Base-by-base conservation (phyloP, 306 rosid genomes). In the Cercis canadensis region DNA sequence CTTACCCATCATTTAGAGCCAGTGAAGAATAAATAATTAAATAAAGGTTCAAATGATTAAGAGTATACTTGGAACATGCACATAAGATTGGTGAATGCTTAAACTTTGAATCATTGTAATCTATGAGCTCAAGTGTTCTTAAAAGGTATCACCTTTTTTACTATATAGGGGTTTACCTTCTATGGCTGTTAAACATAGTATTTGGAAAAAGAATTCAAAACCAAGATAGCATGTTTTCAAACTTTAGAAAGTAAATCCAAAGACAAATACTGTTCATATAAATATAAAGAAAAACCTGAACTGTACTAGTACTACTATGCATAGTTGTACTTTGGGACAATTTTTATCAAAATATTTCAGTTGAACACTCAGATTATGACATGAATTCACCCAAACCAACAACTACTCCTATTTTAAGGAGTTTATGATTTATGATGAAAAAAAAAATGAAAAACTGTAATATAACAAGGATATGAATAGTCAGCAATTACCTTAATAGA, bases 401-500 rank as follows among this genome's bases (percentile, higher is more conserved):
- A 14, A 18, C 14, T 24, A 19, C 39, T 5, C 18, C 18, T 31
- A 5, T 51, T 21, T 58, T 19, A 19, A 41, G 6, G 16, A 78
- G 32, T 16, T 58, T 52, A 32, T 54, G 31, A 51, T 5, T 32
- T 17, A 24, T 37, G 43, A 37, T 8, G 8, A 37, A 4, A 29
- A 53, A 9, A 4, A 53, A 54, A 58, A 17, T 18, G 66, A 40
- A 6, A 36, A 59, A 14, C 33, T 5, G 44, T 36, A 65, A 69
- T 40, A 14, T 9, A 40, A 16, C 37, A 37, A 49, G 14, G 36
- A 72, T 21, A 66, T 46, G 63, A 58, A 2, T 11, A 29, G 13
- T 21, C 17, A 57, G 19, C n/a, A 45, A 71, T 44, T 69, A 95
- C 99, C 96, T 91, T 89, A 47, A 89, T 93, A 33, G 97, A 76